Evolutionary conservation across 345 rosid species (phyloP).

Genomic region (Microcos paniculata): DNA sequence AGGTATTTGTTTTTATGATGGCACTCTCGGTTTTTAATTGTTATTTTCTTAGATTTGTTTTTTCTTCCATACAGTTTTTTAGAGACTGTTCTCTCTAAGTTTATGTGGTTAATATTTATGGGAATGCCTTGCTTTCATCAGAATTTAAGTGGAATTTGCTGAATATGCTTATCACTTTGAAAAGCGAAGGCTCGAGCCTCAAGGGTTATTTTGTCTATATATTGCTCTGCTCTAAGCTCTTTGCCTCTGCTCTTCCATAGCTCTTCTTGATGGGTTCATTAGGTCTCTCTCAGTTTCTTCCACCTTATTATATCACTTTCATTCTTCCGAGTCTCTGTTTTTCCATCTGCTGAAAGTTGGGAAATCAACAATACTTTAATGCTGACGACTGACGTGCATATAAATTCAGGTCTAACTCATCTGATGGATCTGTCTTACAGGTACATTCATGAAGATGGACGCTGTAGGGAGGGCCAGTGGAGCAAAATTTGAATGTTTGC

Average conservation of each 20-base stretch:
- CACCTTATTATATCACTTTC: background rate
- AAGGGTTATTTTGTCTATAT: conserved; percentile 5
- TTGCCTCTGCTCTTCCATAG: conserved; percentile 9
- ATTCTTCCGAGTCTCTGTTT: background rate
- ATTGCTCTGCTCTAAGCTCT: conserved; percentile 7
- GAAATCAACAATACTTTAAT: background rate
- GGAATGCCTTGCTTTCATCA: conserved; percentile 32
- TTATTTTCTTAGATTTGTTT: background rate
- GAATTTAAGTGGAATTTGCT: conserved; percentile 13
- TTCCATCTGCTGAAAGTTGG: conserved; percentile 11
- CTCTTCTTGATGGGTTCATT: conserved; percentile 29
- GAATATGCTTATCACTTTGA: conserved; percentile 23
- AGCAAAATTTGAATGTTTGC: conserved; percentile 69
- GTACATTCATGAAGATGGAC: conserved; percentile 49
- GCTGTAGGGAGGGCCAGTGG: conserved; percentile 32
- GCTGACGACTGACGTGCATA: background rate
- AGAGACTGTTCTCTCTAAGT: conserved; percentile 11
- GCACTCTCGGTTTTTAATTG: background rate
- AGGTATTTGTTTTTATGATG: conserved; percentile 15
- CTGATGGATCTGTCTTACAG: conserved; percentile 24
- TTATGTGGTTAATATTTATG: conserved; percentile 28
- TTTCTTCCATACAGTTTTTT: background rate
- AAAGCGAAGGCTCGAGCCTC: background rate
- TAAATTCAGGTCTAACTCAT: background rate
- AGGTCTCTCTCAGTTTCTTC: conserved; percentile 20